Percentiles rank a stretch among this genome's conserved stretches.
Conservation (phyloP, 2,329 filamentous ascomycete genomes). For the Fusarium ramigenum region DNA sequence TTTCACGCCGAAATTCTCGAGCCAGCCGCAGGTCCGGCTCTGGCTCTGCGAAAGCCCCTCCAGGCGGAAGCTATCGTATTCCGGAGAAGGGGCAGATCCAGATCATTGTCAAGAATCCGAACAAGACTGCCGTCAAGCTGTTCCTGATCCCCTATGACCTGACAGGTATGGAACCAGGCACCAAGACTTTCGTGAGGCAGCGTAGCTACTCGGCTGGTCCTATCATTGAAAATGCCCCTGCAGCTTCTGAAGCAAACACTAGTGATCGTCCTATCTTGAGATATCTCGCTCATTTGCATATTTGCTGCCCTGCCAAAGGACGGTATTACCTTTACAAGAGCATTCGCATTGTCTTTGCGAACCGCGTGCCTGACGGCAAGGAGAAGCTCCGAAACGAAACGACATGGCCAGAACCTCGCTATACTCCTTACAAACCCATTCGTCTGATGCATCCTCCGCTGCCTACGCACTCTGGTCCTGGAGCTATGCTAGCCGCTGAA, state of each 20-base stretch:
- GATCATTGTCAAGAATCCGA: conserved; percentile 97
- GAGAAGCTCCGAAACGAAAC: conserved; percentile 92
- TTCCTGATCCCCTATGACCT: conserved; percentile 95
- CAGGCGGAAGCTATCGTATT: conserved; percentile 91
- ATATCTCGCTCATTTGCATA: conserved; percentile 92
- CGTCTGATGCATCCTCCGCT: conserved; percentile 59
- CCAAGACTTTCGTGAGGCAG: conserved; percentile 95
- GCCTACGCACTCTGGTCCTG: conserved; percentile 51
- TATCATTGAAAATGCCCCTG: conserved; percentile 74
- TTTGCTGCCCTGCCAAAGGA: conserved; percentile 85
- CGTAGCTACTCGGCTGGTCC: conserved; percentile 90
- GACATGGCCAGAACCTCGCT: conserved; percentile 87
- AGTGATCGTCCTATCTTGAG: conserved; percentile 76
- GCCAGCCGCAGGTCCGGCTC: conserved; percentile 66
- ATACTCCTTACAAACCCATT: conserved; percentile 81
- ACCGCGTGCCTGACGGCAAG: conserved; percentile 93
- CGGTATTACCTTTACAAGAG: conserved; percentile 92
- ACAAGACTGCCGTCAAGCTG: conserved; percentile 96
- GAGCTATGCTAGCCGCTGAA: conserved; percentile 64
- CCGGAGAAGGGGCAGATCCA: conserved; percentile 94
- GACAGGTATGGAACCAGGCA: conserved; percentile 89
- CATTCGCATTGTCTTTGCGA: conserved; percentile 94
- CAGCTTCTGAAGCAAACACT: conserved; percentile 38
- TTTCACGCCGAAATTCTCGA: conserved; percentile 47
- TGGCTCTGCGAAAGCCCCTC: conserved; percentile 66